Base-by-base conservation (phyloP, 768 basidiomycete genomes). In the Leccinum obscurum region DNA sequence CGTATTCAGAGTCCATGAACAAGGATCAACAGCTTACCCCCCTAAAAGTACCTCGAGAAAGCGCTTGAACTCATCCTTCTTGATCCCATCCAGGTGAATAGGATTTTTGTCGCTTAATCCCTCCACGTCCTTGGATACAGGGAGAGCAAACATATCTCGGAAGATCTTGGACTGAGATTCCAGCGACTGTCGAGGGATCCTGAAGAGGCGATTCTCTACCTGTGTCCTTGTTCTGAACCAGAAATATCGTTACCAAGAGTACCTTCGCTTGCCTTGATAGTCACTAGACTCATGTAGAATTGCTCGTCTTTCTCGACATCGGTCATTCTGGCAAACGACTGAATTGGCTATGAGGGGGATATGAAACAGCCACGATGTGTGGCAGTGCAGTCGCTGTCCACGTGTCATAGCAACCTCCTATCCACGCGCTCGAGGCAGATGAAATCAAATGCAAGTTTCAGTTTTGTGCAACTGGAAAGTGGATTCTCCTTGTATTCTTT, bases 191-290 rank as follows among this genome's bases (percentile, higher is more conserved):
- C 66, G 62, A 17, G 74, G 75, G 6, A 75, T 55, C 54, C 60
- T 72, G 61, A 68, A 75, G 32, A 73, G 56, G 46, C 53, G 20
- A 44, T 66, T 52, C 53, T 72, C 74, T 8, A 75, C 72, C 72
- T 74, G 4, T 13, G 10, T 39, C n/a, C 17, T 20, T 30, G 22
- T 14, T 26, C 10, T 60, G 17, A 66, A 55, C 51, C 3, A 32
- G 49, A n/a, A 34, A 22, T 26, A 13, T 15, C 15, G 32, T 48
- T 8, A 17, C 28, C 28, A 11, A 6, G 8, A 44, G 1, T 10
- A 30, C 41, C 24, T 17, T 6, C 9, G 13, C 24, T 44, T 30
- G 48, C 62, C 52, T 63, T 49, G 41, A 70, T 58, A 41, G 59
- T 68, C 41, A 70, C 61, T 1, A 61, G 44, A 46, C 59, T 58